phyloP scores from a whole-genome alignment of 106 monocot genomes.

The Apostasia shenzhenica region DNA sequence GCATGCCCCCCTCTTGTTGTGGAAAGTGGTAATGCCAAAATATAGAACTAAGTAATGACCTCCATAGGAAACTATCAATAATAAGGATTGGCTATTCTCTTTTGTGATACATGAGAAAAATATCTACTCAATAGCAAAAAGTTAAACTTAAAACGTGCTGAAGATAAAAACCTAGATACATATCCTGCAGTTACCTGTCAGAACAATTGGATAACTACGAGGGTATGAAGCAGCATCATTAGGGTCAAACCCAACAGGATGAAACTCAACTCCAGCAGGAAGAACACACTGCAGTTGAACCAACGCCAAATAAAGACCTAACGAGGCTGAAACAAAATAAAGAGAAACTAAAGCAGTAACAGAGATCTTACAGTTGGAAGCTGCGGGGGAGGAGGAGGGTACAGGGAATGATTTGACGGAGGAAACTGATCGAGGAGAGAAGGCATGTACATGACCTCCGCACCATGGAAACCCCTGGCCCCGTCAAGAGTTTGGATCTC shows the following conservation, averaged over 20 bases:
- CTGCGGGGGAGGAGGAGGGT: slow-evolving; percentile 96
- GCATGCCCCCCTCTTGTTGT: neutral
- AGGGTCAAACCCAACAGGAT: slow-evolving; percentile 58
- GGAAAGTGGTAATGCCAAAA: neutral
- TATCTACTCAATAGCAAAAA: no score
- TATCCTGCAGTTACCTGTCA: slow-evolving; percentile 55
- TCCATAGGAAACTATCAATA: neutral
- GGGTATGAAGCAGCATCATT: slow-evolving; percentile 66
- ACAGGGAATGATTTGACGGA: slow-evolving; percentile 61
- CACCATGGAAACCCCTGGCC: slow-evolving; percentile 63
- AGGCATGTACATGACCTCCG: slow-evolving; percentile 58
- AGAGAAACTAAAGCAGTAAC: neutral
- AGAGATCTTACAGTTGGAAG: slow-evolving; percentile 62
- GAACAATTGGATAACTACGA: slow-evolving; percentile 88
- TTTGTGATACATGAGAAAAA: no score
- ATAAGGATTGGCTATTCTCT: neutral
- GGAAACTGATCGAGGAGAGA: slow-evolving; percentile 88
- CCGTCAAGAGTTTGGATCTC: slow-evolving; percentile 82
- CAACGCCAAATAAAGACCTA: neutral
- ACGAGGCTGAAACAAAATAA: neutral
- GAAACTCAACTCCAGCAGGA: slow-evolving; percentile 85
- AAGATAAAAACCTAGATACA: neutral
- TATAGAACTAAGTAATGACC: neutral
- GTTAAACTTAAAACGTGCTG: no score
- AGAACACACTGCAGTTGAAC: slow-evolving; percentile 82